Evolutionary conservation across 2,329 filamentous ascomycete genomes (phyloP).

Genomic region (Ophiostoma montium): DNA sequence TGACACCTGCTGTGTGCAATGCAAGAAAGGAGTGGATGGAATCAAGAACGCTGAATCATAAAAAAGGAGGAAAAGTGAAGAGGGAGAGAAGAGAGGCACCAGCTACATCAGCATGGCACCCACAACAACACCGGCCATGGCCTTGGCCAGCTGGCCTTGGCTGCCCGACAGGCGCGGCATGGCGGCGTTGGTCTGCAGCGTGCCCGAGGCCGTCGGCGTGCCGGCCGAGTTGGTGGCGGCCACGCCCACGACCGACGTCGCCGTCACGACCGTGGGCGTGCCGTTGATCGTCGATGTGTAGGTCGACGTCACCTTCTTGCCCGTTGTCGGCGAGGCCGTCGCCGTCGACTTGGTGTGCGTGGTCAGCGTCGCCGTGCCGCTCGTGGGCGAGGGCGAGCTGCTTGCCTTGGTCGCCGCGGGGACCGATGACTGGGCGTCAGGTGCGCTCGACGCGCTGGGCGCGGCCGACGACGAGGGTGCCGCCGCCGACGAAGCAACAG

Average conservation of each 20-base stretch:
- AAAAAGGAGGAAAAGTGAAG: not conserved
- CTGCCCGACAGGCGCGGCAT: not conserved
- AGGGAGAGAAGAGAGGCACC: not conserved
- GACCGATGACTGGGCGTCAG: not conserved
- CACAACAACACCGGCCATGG: conserved; percentile 12
- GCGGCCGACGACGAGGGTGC: conserved; percentile 7
- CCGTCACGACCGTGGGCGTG: conserved; percentile 30
- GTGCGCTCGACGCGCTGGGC: conserved; percentile 1
- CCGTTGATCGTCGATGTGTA: conserved; percentile 35
- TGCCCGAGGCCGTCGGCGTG: conserved; percentile 21
- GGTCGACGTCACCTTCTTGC: conserved; percentile 19
- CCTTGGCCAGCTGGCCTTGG: conserved; percentile 8
- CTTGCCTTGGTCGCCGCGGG: not conserved
- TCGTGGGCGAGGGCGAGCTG: not conserved
- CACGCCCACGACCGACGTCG: conserved; percentile 34
- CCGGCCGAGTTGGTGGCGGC: conserved; percentile 17
- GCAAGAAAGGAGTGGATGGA: conserved; percentile 1
- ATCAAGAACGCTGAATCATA: not conserved
- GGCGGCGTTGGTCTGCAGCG: conserved; percentile 19
- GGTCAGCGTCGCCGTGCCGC: not conserved
- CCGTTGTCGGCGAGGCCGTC: not conserved
- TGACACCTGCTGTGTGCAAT: not conserved
- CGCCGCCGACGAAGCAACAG: not conserved
- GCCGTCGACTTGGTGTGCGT: not conserved
- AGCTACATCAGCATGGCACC: conserved; percentile 13